phyloP scores from a whole-genome alignment of 176 grass and related monocot species.

The Secale cereale region DNA sequence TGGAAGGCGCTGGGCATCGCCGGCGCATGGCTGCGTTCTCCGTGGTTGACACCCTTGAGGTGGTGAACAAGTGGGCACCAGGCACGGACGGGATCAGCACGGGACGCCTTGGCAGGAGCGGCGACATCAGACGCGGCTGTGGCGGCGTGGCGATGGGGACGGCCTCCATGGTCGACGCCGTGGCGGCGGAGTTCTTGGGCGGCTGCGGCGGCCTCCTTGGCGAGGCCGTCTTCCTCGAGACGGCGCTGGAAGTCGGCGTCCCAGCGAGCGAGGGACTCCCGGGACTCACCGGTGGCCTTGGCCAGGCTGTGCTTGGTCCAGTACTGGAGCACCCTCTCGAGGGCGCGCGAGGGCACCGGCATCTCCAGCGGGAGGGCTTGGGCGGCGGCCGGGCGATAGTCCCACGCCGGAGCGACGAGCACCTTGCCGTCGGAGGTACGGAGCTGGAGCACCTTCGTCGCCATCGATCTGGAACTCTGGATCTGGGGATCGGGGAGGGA shows the following conservation, averaged over 20 bases:
- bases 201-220: not conserved
- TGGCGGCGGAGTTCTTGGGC: not conserved
- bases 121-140: too few relatives aligned
- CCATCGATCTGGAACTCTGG: too few relatives aligned
- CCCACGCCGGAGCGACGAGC: not conserved
- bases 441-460: too few relatives aligned
- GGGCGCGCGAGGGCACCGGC: not conserved
- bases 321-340: not conserved
- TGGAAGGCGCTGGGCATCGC: not conserved
- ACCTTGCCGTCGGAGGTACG: too few relatives aligned
- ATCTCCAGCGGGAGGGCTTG: not conserved
- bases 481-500: too few relatives aligned
- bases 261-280: not conserved
- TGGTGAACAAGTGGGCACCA: too few relatives aligned
- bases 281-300: not conserved
- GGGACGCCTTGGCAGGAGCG: too few relatives aligned
- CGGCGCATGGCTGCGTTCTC: not conserved
- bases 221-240: not conserved
- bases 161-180: not conserved
- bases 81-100: not conserved
- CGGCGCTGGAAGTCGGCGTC: not conserved
- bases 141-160: not conserved
- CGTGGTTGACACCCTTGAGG: not conserved
- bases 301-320: not conserved
- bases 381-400: not conserved